Conservation (phyloP, 805 yeast species). For the Candida silvicultrix region DNA sequence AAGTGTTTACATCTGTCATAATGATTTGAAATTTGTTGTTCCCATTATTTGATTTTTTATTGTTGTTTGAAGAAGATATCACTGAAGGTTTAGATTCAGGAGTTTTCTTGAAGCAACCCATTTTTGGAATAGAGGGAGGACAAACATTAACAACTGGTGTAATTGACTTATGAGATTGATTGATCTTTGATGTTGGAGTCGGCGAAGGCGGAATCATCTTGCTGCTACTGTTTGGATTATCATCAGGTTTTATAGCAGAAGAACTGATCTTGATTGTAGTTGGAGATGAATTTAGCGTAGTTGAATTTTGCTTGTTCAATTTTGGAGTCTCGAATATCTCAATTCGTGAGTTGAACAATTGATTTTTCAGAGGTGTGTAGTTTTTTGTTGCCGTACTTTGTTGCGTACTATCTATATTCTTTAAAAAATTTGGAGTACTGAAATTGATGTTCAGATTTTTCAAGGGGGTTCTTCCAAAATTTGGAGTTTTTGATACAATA, state of each 20-base stretch:
- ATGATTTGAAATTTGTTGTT: conserved; percentile 26
- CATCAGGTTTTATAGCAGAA: conserved; percentile 17
- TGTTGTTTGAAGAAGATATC: neutral
- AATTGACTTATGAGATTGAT: neutral
- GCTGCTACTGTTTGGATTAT: neutral
- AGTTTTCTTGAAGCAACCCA: conserved; percentile 22
- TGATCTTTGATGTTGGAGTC: conserved; percentile 17
- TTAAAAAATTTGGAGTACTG: conserved; percentile 21
- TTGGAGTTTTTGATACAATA: conserved; percentile 16
- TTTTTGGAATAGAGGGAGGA: conserved; percentile 15
- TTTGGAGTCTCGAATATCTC: conserved; percentile 18
- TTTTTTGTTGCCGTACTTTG: neutral
- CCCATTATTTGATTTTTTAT: conserved; percentile 1
- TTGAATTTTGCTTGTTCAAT: conserved; percentile 8
- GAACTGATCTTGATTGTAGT: conserved; percentile 23
- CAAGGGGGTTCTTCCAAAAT: conserved; percentile 21
- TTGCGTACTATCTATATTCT: conserved; percentile 12
- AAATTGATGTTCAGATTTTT: conserved; percentile 15
- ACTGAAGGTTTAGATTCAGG: neutral
- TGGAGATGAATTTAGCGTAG: conserved; percentile 19
- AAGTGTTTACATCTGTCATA: conserved; percentile 26
- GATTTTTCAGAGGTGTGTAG: conserved; percentile 21
- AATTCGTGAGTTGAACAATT: conserved; percentile 11
- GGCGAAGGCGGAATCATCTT: conserved; percentile 18
- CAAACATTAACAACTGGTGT: neutral